A percentile compares a stretch with the other conserved stretches of the same genome.
These are phyloP conservation scores for Xylaria telfairii DNA, from an alignment of 495 filamentous ascomycete species.

Conservation along the genomic window DNA sequence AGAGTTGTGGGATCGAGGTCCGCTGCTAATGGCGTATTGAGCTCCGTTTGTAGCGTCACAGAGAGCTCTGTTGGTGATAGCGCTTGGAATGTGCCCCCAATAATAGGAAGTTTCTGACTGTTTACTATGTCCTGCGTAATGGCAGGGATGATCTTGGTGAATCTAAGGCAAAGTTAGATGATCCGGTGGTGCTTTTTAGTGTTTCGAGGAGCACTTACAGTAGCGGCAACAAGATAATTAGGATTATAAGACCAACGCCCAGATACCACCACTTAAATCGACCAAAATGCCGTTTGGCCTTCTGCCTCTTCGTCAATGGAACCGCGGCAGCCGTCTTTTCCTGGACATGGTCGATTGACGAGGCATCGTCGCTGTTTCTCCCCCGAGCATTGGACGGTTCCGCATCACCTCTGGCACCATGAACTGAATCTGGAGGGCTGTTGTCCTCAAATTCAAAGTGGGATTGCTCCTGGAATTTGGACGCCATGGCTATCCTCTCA, in stretches of 20 bases:
- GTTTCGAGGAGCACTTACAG: conserved; percentile 41
- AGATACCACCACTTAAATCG: conserved; percentile 55
- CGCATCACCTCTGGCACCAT: conserved; percentile 33
- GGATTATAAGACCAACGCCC: conserved; percentile 44
- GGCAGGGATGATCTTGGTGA: conserved; percentile 46
- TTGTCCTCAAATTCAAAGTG: conserved; percentile 34
- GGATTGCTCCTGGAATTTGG: conserved; percentile 38
- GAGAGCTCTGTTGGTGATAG: conserved; percentile 43
- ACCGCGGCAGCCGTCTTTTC: conserved; percentile 35
- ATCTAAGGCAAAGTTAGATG: conserved; percentile 27
- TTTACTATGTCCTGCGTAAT: conserved; percentile 52
- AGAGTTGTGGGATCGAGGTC: conserved; percentile 44
- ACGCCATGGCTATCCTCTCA: conserved; percentile 37
- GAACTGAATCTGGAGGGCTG: conserved; percentile 31
- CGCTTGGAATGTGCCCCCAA: conserved; percentile 43
- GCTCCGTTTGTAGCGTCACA: conserved; percentile 44
- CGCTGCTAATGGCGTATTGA: conserved; percentile 46
- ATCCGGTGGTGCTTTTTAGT: neutral
- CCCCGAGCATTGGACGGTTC: conserved; percentile 25
- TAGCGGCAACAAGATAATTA: conserved; percentile 52
- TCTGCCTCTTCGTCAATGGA: conserved; percentile 39
- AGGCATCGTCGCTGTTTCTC: conserved; percentile 30
- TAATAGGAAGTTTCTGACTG: conserved; percentile 47
- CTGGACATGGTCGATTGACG: conserved; percentile 34
- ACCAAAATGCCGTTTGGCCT: conserved; percentile 43